Conservation (phyloP, 2,329 filamentous ascomycete genomes). For the Gnomoniopsis sp. region DNA sequence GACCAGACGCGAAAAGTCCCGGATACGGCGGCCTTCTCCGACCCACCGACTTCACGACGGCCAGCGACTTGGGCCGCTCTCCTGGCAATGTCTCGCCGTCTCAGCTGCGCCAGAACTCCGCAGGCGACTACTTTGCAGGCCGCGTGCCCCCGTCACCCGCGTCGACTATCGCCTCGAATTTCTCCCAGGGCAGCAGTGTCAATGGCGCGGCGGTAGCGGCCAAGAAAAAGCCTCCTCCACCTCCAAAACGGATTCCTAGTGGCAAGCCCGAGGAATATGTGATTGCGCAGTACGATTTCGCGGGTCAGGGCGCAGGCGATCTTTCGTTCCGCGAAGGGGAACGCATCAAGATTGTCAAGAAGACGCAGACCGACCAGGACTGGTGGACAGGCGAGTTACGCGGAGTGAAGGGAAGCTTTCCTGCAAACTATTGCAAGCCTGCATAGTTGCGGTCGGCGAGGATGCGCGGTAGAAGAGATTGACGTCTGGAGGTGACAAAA, state of each 20-base stretch:
- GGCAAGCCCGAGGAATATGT: constrained; percentile 55
- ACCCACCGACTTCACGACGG: constrained; percentile 43
- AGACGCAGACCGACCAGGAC: constrained; percentile 75
- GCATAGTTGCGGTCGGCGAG: constrained; percentile 20
- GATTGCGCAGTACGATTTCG: constrained; percentile 72
- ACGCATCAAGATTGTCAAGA: constrained; percentile 71
- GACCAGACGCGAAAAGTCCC: constrained; percentile 26
- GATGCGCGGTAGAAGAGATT: background rate
- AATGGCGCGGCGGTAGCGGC: constrained; percentile 40
- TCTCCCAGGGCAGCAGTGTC: constrained; percentile 19
- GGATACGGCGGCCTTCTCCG: constrained; percentile 29
- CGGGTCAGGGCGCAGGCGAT: constrained; percentile 66
- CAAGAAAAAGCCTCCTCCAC: constrained; percentile 74
- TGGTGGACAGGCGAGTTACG: constrained; percentile 83
- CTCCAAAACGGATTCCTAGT: constrained; percentile 54
- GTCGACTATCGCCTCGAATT: constrained; percentile 24
- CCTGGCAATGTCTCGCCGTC: constrained; percentile 19
- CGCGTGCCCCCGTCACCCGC: constrained; percentile 22
- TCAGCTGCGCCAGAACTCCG: constrained; percentile 21
- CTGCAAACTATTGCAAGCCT: constrained; percentile 73
- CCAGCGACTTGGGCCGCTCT: constrained; percentile 36
- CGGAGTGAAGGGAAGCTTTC: constrained; percentile 69
- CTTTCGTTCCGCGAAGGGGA: constrained; percentile 75
- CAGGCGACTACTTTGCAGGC: constrained; percentile 31
- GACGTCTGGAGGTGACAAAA: background rate